Conservation (phyloP, 2,329 filamentous ascomycete species). For the Calonectria honghensis region DNA sequence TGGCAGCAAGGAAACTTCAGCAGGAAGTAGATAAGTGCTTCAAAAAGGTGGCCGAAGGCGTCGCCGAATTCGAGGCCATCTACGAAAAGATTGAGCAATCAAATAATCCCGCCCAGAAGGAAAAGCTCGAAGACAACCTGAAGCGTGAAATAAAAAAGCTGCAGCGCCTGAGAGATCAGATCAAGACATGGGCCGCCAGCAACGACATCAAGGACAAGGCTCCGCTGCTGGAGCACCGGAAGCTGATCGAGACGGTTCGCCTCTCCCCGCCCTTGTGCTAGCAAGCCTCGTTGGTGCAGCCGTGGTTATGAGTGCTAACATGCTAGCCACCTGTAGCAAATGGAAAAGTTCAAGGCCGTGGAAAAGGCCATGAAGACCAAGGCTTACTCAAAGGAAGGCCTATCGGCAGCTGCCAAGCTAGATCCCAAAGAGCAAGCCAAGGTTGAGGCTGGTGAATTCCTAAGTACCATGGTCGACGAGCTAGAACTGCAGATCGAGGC, state of each 20-base stretch:
- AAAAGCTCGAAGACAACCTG: conserved; percentile 97
- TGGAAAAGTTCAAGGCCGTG: conserved; percentile 99
- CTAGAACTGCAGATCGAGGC: conserved; percentile 95
- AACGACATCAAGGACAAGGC: conserved; percentile 99
- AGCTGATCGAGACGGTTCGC: conserved; percentile 96
- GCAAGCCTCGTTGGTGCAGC: conserved; percentile 24
- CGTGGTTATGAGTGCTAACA: conserved; percentile 45
- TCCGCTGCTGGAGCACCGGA: conserved; percentile 93
- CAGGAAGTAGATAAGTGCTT: conserved; percentile 99
- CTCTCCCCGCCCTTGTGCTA: conserved; percentile 42
- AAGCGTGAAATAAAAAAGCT: conserved; percentile 99
- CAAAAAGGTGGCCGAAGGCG: conserved; percentile 97
- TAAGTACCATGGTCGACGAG: conserved; percentile 91
- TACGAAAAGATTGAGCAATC: conserved; percentile 98
- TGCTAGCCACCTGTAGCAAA: conserved; percentile 78
- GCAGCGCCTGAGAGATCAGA: conserved; percentile 96
- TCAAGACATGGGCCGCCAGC: conserved; percentile 99
- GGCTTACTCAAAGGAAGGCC: conserved; percentile 97
- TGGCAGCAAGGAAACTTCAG: conserved; percentile 97
- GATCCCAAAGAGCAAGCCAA: conserved; percentile 99
- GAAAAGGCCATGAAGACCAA: conserved; percentile 99
- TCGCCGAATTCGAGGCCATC: conserved; percentile 92
- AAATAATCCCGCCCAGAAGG: conserved; percentile 94
- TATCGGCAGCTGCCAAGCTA: conserved; percentile 92
- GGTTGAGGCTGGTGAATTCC: conserved; percentile 89